phyloP scores from a whole-genome alignment of 2,329 filamentous ascomycete genomes.

The Monilinia aucupariae region DNA sequence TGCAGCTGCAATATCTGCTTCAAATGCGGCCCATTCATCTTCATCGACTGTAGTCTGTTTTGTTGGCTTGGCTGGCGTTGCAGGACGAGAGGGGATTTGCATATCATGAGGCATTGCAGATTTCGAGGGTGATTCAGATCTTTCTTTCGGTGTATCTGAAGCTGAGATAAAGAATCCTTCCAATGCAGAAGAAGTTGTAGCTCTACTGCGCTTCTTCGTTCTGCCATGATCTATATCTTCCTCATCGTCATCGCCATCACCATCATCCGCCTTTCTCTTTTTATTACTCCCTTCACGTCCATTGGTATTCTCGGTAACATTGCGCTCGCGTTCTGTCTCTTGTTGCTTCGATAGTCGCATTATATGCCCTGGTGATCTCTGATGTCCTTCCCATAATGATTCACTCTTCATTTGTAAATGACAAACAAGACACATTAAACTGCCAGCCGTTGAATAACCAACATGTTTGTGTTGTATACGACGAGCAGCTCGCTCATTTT shows the following conservation, averaged over 20 bases:
- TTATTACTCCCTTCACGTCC: constrained; percentile 33
- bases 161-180: constrained; percentile 35
- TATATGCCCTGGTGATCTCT: constrained; percentile 43
- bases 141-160: not conserved
- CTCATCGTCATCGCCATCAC: constrained; percentile 18
- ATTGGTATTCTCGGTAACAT: not conserved
- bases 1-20: constrained; percentile 65
- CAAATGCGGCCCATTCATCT: constrained; percentile 80
- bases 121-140: constrained; percentile 9
- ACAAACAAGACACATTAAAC: constrained; percentile 63
- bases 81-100: constrained; percentile 58
- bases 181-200: constrained; percentile 34
- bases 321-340: constrained; percentile 15
- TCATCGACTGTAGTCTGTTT: constrained; percentile 53
- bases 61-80: constrained; percentile 46
- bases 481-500: constrained; percentile 69
- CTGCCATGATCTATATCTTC: constrained; percentile 37
- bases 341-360: constrained; percentile 36
- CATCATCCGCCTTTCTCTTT: constrained; percentile 46
- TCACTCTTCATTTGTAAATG: constrained; percentile 60
- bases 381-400: constrained; percentile 60
- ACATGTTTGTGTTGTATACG: constrained; percentile 66
- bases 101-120: constrained; percentile 41
- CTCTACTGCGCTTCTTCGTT: constrained; percentile 41
- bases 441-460: constrained; percentile 61